These are phyloP conservation scores for Pisolithus tinctorius DNA, from an alignment of 768 basidiomycete genomes.

Conservation along the genomic window DNA sequence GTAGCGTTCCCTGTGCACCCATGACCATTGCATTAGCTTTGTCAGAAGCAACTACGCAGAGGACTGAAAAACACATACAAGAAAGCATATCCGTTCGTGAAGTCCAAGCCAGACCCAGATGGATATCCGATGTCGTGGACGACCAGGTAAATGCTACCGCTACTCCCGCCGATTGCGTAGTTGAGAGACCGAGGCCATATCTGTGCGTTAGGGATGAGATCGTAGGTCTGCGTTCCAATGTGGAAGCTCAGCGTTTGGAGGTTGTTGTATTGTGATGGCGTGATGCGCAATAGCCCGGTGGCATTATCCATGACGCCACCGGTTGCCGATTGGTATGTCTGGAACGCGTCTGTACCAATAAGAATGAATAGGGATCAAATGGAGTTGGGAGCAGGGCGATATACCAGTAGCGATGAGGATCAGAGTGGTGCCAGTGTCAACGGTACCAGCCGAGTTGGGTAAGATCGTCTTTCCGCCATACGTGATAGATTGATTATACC, in stretches of 20 bases:
- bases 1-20: slow-evolving; percentile 30
- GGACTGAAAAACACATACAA: slow-evolving; percentile 7
- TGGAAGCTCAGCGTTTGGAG: slow-evolving; percentile 23
- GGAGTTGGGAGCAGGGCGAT: background rate
- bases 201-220: slow-evolving; percentile 22
- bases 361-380: background rate
- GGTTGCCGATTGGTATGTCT: slow-evolving; percentile 18
- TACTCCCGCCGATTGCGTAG: slow-evolving; percentile 20
- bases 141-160: slow-evolving; percentile 23
- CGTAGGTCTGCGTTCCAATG: slow-evolving; percentile 14
- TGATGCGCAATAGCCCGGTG: slow-evolving; percentile 26
- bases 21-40: background rate
- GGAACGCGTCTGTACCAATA: slow-evolving; percentile 19
- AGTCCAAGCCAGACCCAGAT: slow-evolving; percentile 16
- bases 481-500: slow-evolving; percentile 23
- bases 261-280: slow-evolving; percentile 17
- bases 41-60: background rate
- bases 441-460: slow-evolving; percentile 23
- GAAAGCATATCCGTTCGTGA: slow-evolving; percentile 18
- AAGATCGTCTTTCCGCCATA: slow-evolving; percentile 21
- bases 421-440: slow-evolving; percentile 28
- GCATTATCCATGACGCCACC: slow-evolving; percentile 19
- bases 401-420: slow-evolving; percentile 16
- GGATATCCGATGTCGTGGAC: slow-evolving; percentile 15
- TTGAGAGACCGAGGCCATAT: slow-evolving; percentile 31